A percentile compares a stretch with the other conserved stretches of the same genome.
phyloP scores from a whole-genome alignment of 225 moss, liverwort and hornwort genomes.

The Straminergon stramineum region DNA sequence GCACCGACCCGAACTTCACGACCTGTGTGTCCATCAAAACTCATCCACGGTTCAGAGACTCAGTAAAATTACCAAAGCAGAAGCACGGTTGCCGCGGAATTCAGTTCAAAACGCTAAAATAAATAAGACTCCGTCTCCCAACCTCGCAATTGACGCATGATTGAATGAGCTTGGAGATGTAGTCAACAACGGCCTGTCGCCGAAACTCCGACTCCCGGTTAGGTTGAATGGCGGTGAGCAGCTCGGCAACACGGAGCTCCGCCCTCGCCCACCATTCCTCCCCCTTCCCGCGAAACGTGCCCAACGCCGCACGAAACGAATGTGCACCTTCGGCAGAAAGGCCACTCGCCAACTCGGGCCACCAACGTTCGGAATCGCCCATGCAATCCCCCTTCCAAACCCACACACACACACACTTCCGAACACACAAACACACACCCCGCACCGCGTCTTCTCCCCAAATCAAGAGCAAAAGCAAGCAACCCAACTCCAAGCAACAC shows the following conservation, averaged over 20 bases:
- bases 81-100: neutral
- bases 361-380: slow-evolving; percentile 60
- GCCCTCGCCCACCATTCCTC: slow-evolving; percentile 53
- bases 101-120: neutral
- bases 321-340: slow-evolving; percentile 26
- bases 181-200: slow-evolving; percentile 42
- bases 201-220: slow-evolving; percentile 45
- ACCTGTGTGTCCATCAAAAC: slow-evolving; percentile 13
- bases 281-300: slow-evolving; percentile 29
- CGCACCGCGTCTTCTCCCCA: neutral
- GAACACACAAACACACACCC: neutral
- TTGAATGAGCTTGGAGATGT: slow-evolving; percentile 37
- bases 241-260: slow-evolving; percentile 39
- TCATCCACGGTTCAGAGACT: neutral
- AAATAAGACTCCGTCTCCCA: too few relatives aligned
- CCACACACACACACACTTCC: neutral
- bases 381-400: slow-evolving; percentile 42
- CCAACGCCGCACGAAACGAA: slow-evolving; percentile 26
- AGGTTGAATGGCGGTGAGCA: slow-evolving; percentile 46
- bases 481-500: neutral
- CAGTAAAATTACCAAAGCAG: neutral
- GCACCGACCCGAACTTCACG: slow-evolving; percentile 58
- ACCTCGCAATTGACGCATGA: slow-evolving; percentile 37
- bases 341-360: slow-evolving; percentile 48
- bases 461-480: neutral